Base-by-base conservation (phyloP, 768 basidiomycete species). In the Stropharia rugosoannulata region DNA sequence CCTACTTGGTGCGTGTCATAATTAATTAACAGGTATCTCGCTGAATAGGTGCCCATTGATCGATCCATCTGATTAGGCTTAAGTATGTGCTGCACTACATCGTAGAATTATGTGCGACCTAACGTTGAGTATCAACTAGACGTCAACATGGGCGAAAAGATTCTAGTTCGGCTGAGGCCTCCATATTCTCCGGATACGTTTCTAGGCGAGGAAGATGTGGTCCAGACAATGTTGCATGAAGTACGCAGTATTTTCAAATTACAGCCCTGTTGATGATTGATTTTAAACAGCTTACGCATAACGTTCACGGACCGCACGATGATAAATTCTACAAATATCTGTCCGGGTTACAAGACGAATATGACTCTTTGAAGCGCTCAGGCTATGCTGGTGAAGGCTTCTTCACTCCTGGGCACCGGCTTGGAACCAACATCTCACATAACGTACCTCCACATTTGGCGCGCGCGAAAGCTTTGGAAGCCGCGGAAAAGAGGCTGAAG, bases 371-470 rank as follows among this genome's bases (percentile, higher is more conserved):
- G 5, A 84, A 86, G 61, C 78, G 84, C 16, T 85, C 84, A 12
- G 95, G 95, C 0, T 98, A 95, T 69, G 77, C 87, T 5, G 94
- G 95, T 12, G 95, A 97, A 70, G 95, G 95, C 2, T 98, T 97
- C 80, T 85, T 85, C 68, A 77, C 87, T 22, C 73, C 78, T n/a
- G 95, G 95, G 1, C 75, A 75, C 11, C 74, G 86, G 22, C 66
- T 98, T 0, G 92, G 93, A n/a, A 63, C 63, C 5, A 80, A 83
- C 32, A 71, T 86, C 16, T 85, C 86, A 1, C 90, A 89, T 62
- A 76, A 90, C 65, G 64, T 89, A 0, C 83, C 90, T 2, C 80
- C 79, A 11, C 80, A 88, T 63, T 56, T 87, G 25, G 90, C 86
- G 6, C 80, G 83, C 13, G 64, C 72, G 42, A 87, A 84, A 56